These are phyloP conservation scores for Spathaspora sp. DNA, from an alignment of 1,139 yeast species.

Conservation along the genomic window DNA sequence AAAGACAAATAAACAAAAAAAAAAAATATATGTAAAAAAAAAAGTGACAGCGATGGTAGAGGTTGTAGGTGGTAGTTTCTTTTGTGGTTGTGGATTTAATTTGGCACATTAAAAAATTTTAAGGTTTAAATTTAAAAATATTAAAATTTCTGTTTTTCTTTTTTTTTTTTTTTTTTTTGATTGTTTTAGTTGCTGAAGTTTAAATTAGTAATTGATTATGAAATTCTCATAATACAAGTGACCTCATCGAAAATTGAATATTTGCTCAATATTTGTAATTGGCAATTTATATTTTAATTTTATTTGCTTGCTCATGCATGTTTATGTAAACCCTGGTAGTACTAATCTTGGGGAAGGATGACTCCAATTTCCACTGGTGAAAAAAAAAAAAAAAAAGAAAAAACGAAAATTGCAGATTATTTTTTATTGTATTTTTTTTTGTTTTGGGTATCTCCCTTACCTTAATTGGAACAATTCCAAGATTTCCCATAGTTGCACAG, in stretches of 20 bases:
- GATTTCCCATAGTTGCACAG: no score
- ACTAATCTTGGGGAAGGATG: not conserved
- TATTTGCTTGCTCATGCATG: not conserved
- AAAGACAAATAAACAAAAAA: no score
- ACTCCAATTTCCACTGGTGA: not conserved
- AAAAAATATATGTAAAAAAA: no score
- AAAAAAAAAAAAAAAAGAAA: not conserved
- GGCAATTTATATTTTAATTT: no score
- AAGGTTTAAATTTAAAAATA: not conserved
- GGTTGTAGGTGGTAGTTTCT: not conserved
- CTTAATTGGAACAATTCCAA: not conserved
- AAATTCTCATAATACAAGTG: not conserved
- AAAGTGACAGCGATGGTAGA: not conserved
- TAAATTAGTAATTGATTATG: not conserved
- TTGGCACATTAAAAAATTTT: not conserved
- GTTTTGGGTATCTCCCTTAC: not conserved
- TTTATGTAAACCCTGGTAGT: not conserved
- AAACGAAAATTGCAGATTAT: no score
- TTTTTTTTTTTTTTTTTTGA: not conserved
- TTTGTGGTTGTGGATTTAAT: no score
- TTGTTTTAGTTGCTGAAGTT: not conserved
- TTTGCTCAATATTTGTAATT: not conserved
- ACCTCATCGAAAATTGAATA: not conserved
- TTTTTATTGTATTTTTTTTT: not conserved
- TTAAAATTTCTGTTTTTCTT: not conserved